Base-by-base conservation (phyloP, 257 asterid species). In the Solanum infundibuliforme region DNA sequence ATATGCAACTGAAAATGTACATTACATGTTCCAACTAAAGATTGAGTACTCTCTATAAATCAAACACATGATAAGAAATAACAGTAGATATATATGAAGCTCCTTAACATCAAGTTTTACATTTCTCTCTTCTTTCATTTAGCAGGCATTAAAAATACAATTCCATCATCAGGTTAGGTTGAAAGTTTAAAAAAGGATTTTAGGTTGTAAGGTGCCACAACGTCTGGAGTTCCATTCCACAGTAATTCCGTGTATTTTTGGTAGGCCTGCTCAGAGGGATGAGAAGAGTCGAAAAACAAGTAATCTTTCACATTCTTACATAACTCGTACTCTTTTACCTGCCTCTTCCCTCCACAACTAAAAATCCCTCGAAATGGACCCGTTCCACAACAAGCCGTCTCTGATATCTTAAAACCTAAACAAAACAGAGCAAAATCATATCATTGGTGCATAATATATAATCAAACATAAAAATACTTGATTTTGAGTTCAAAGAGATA, bases 341-440 rank as follows among this genome's bases (percentile, higher is more conserved):
- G 39, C 79, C 95, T 91, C 88, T 88, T 92, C 3, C 95, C 95
- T 74, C 97, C 95, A 65, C 95, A 93, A 90, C 91, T 91, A 86
- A 43, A 14, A 8, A 72, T 29, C 16, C 94, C 97, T 41, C 90
- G 86, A 13, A 79, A 91, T 41, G 87, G 92, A 83, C 97, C 95
- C 2, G 85, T 88, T 1, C 97, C 95, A 62, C 95, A 94, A 55
- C 97, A 52, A 52, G 60, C 32, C 32, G 32, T 65, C 7, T 65
- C 18, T 65, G 72, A 65, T 65, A 65, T 65, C 72, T 65, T 65
- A 11, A 65, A 65, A 65, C 72, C 31, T 65, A 65, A 65, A n/a
- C 72, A 62, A 60, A 60, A 60, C 68, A 60, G 0, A 60, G 11
- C 27, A 62, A n/a, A 65, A 65, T 65, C 21, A 75, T 38, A 58